These are phyloP conservation scores for Corynespora cassiicola DNA, from an alignment of 2,329 filamentous ascomycete species.

Conservation along the genomic window DNA sequence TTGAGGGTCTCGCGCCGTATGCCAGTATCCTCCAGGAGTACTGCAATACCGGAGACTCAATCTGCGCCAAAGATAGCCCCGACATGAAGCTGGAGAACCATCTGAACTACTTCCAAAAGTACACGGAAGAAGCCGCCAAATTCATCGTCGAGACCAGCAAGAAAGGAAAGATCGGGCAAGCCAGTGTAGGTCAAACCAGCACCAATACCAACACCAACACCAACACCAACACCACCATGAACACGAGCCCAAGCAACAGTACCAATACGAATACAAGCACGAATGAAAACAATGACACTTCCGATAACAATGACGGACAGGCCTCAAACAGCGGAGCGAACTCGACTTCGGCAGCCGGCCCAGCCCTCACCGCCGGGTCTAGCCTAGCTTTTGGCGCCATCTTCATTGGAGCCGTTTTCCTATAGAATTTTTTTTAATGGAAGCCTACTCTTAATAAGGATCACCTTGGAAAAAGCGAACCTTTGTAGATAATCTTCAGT, in stretches of 20 bases:
- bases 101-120: slow-evolving; percentile 58
- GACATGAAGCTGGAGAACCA: slow-evolving; percentile 63
- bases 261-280: slow-evolving; percentile 47
- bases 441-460: no score
- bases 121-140: slow-evolving; percentile 13
- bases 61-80: slow-evolving; percentile 60
- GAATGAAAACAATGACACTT: slow-evolving; percentile 62
- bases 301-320: background rate
- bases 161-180: background rate
- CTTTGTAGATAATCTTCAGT: no score
- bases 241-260: no score
- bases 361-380: no score
- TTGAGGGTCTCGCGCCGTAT: slow-evolving; percentile 12
- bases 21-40: slow-evolving; percentile 64
- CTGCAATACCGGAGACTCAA: slow-evolving; percentile 66
- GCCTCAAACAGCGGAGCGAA: background rate
- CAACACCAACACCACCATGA: background rate
- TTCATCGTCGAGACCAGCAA: slow-evolving; percentile 12
- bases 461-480: no score
- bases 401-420: no score
- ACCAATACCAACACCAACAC: no score
- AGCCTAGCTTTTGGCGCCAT: no score
- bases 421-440: no score
- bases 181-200: no score
- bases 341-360: no score